Evolutionary conservation across 495 filamentous ascomycete genomes (phyloP), one percentile per base, ranked within the genome.

Genomic region (Chlorociboria aeruginascens): DNA sequence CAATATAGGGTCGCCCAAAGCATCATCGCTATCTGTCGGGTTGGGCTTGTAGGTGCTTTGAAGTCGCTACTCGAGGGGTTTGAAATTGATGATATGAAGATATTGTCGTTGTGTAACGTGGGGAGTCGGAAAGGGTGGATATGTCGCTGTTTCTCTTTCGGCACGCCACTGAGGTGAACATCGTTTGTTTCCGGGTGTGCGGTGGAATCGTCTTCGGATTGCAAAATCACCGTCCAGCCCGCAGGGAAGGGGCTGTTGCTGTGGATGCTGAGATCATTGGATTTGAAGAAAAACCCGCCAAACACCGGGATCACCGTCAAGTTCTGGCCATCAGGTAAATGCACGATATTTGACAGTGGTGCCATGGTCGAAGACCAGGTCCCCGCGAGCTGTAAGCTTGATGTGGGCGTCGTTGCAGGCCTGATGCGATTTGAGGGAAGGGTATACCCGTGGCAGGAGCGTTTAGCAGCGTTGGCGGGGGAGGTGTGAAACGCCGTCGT

Each of bases 1-100:
- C 93, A 97, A 64, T 83, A 93, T 31, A 97, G 66, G 1, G 86
- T 89, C 28, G 86, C 78, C 88, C 90, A 98, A 7, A 97, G 76
- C 86, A 95, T 90, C 85, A 94, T 85, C 48, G 89, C 89, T 48
- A 94, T 82, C 64, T 89, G 85, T 31, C 89, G 70, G 0, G 87
- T 89, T 0, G 85, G 86, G 40, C 87, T 93, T 25, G 65, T 76
- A 9, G 78, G 73, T 0, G 86, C 79, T 54, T 85, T 86, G 71
- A 82, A 93, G 40, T 94, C 86, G 55, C 61, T 76, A 55, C 69
- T 83, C 40, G 82, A 83, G 0, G 89, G 86, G 51, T 79, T 88
- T 40, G 86, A 89, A 53, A 94, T 90, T 49, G 84, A 89, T 13
- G 86, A 92, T 50, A 96, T 86, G 68, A 87, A 95, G 35, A 96